Conservation (phyloP, 2,329 filamentous ascomycete species). For the Cryphonectria carpinicola region DNA sequence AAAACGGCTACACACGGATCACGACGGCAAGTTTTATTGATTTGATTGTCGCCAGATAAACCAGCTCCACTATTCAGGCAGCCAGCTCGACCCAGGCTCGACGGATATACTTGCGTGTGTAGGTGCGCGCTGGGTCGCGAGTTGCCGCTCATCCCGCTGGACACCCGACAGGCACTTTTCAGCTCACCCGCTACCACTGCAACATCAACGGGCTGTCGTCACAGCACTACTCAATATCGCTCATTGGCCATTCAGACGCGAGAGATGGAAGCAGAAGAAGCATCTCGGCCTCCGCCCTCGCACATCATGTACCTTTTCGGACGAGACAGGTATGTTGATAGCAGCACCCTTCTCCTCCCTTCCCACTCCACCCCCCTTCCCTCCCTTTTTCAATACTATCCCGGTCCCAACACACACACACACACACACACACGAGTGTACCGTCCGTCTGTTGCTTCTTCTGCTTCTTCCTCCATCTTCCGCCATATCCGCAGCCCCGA, state of each 20-base stretch:
- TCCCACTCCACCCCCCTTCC: no score
- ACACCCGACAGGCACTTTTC: not conserved
- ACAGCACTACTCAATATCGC: not conserved
- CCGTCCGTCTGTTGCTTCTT: not conserved
- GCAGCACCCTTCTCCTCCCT: not conserved
- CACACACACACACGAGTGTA: not conserved
- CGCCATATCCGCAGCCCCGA: not conserved
- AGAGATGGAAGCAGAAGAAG: not conserved
- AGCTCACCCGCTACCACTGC: not conserved
- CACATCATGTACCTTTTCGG: conserved; percentile 28
- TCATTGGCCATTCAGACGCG: not conserved
- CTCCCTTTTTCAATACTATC: not conserved
- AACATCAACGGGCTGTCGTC: not conserved
- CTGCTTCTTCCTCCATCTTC: not conserved
- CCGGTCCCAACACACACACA: not conserved
- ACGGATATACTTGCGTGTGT: not conserved
- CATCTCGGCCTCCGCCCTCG: not conserved
- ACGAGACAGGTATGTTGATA: conserved; percentile 27
- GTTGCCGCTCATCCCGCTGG: not conserved
- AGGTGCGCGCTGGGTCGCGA: not conserved
- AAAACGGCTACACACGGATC: not conserved
- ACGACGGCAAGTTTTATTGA: not conserved
- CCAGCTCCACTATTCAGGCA: not conserved
- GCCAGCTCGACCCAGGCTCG: not conserved
- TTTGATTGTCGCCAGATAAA: not conserved